Base-by-base conservation (phyloP, 2,329 filamentous ascomycete species). In the Aspergillus carbonarius region DNA sequence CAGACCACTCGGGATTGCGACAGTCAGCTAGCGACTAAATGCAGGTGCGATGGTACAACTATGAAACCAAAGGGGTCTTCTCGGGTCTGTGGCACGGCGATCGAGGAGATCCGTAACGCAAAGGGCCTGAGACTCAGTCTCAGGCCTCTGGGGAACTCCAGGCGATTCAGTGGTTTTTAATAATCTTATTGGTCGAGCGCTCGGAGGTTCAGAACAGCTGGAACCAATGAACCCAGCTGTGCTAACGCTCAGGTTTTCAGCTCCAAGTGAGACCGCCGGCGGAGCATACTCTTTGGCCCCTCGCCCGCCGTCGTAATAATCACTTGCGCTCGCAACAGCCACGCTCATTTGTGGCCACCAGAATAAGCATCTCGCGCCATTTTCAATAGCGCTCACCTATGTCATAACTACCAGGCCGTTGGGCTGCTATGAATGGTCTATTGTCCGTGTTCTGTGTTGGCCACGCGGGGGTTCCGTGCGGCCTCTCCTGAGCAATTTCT, bases 351-450 rank as follows among this genome's bases (percentile, higher is more conserved):
- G 65, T 54, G 54, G 30, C 23, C 27, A 23, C 44, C 30, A 39
- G 68, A 68, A 69, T 66, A 69, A 68, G 68, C 66, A 67, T 66
- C 65, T 54, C 46, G 49, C 59, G 51, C 55, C 53, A 54, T 42
- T 34, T 39, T 49, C 30, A 10, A 59, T 58, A 51, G 57, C 42
- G 49, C 54, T 60, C 55, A 34, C 40, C 34, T 23, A 39, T 49
- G 32, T 20, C 30, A 51, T 51, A 18, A 10, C 20, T 37, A 53
- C 39, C 35, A 30, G n/a, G 59, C 58, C 60, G 48, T 60, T 52
- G 53, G 35, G 39, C 42, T 51, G 30, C 53, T 35, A 27, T 57
- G 47, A 59, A 50, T 62, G 62, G 58, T 10, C 39, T 20, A 23
- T 27, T 17, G 17, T 30, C 51, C 20, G 18, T 42, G 15, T 40